Base-by-base conservation (phyloP, 768 basidiomycete species). In the Favolaschia claudopus region DNA sequence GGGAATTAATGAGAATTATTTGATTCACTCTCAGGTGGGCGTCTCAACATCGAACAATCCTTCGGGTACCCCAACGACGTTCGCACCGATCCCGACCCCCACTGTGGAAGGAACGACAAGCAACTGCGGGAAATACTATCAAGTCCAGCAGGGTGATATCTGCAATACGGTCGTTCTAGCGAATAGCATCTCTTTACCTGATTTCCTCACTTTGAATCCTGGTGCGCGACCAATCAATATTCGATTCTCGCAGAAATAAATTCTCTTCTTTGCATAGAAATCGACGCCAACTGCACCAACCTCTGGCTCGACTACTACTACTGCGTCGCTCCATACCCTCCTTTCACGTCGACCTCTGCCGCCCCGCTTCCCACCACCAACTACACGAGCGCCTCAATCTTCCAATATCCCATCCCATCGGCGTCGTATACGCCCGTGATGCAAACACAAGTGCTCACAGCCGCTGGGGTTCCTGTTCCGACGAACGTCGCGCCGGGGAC, bases 191-290 rank as follows among this genome's bases (percentile, higher is more conserved):
- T 56, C 70, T 2, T 63, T 71, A 34, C 38, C 47, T 33, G 67
- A 71, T 49, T 69, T 71, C 24, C 51, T 55, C 6, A 60, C 55
- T 38, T 34, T 71, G 31, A 71, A 71, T 55, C 70, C 70, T n/a
- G 63, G 63, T 62, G 14, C 24, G 58, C 39, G 17, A 31, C 7
- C n/a, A n/a, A 39, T 48, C 8, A 13, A 15, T 38, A 20, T 53
- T 19, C 27, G 27, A 28, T 48, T 44, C 28, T 34, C 12, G 9
- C 12, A 8, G 44, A 19, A 12, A 15, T 25, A 24, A 24, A 27
- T 22, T 45, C 22, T 28, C 7, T 45, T n/a, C n/a, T n/a, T n/a
- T n/a, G n/a, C 24, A 6, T 38, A 64, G 60, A 70, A 60, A 61
- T 70, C 37, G 47, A 67, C 33, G 55, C 49, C 13, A 67, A 70